Percentiles rank a stretch among this genome's conserved stretches.
These are phyloP conservation scores for Beauveria asiatica DNA, from an alignment of 2,329 filamentous ascomycete species.

Conservation along the genomic window DNA sequence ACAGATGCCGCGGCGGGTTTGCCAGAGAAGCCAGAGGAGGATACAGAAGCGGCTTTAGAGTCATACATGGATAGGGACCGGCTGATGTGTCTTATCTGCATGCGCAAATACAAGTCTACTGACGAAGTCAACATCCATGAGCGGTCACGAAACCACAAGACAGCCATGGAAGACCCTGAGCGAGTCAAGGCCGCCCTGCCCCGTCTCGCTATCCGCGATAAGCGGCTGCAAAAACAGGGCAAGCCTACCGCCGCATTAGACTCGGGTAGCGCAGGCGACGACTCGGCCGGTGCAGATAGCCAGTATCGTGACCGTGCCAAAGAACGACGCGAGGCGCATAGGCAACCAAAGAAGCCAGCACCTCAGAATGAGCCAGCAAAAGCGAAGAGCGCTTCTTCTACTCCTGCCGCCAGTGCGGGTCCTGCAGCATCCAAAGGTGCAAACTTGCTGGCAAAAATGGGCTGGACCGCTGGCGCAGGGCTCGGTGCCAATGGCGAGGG, in stretches of 20 bases:
- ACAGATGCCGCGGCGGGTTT: constrained; percentile 15
- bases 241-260: constrained; percentile 10
- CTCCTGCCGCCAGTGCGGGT: constrained; percentile 20
- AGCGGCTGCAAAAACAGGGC: constrained; percentile 25
- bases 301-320: constrained; percentile 60
- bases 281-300: constrained; percentile 15
- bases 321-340: constrained; percentile 55
- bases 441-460: constrained; percentile 63
- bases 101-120: constrained; percentile 37
- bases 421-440: constrained; percentile 51
- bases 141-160: constrained; percentile 33
- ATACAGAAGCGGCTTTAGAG: constrained; percentile 11
- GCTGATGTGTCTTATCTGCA: constrained; percentile 36
- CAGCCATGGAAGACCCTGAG: constrained; percentile 29
- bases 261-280: constrained; percentile 15
- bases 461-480: constrained; percentile 58
- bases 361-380: constrained; percentile 13
- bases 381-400: neutral
- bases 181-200: constrained; percentile 41
- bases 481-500: constrained; percentile 56
- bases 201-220: constrained; percentile 31
- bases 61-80: constrained; percentile 53
- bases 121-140: constrained; percentile 36
- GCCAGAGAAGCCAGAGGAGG: constrained; percentile 8
- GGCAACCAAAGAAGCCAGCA: constrained; percentile 48